Evolutionary conservation across 106 monocot genomes (phyloP).

Genomic region (Dioscorea alata): DNA sequence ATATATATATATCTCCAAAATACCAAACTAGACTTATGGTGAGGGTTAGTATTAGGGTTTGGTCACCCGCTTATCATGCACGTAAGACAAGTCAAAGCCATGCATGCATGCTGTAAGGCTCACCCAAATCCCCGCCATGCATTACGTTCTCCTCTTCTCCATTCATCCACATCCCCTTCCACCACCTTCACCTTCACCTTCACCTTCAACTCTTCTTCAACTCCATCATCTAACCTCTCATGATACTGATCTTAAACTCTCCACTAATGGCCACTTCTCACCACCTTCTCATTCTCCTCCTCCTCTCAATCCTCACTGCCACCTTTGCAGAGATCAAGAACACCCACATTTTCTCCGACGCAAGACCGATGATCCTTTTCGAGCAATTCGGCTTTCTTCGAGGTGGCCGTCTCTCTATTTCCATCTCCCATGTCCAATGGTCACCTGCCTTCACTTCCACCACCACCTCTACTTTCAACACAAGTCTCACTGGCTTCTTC

Average conservation of each 20-base stretch:
- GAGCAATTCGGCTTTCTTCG: constrained; percentile 40
- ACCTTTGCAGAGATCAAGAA: constrained; percentile 31
- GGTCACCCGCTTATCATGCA: neutral
- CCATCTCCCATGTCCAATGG: constrained; percentile 16
- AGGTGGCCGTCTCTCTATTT: constrained; percentile 25
- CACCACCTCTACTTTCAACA: constrained; percentile 4
- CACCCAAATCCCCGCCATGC: constrained; percentile 26
- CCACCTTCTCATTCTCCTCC: neutral
- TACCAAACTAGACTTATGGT: too few relatives aligned
- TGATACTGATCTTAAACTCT: neutral
- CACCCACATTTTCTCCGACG: constrained; percentile 23
- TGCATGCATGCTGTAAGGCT: neutral
- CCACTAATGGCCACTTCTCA: neutral
- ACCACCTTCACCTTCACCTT: neutral
- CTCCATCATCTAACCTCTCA: neutral
- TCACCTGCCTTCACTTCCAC: neutral
- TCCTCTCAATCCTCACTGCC: constrained; percentile 3
- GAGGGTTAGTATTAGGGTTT: neutral
- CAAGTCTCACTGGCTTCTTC: constrained; percentile 28
- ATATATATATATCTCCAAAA: too few relatives aligned
- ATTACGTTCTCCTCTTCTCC: neutral
- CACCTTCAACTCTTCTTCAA: neutral
- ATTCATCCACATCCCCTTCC: neutral
- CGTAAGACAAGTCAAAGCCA: neutral
- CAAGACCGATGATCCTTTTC: constrained; percentile 34